Conservation (phyloP, 257 asterid species). For the Nicotiana knightiana region DNA sequence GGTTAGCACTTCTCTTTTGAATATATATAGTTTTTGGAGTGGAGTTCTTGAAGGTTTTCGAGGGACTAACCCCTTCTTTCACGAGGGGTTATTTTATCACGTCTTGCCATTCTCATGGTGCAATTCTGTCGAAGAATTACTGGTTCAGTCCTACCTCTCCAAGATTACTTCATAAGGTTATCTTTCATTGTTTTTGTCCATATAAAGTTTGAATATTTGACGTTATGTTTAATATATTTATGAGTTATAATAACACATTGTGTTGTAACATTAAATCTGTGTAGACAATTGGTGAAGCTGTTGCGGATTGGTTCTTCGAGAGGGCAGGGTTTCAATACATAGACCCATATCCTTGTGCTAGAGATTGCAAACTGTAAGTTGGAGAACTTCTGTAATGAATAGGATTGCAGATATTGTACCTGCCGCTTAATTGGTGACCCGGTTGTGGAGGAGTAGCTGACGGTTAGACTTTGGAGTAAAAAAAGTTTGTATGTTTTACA, state of each 20-base stretch:
- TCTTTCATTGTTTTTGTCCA: not conserved
- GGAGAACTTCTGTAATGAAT: not conserved
- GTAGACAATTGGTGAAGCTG: not conserved
- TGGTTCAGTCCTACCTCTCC: no score
- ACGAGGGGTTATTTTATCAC: not conserved
- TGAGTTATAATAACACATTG: not conserved
- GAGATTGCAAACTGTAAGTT: not conserved
- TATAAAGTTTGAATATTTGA: not conserved
- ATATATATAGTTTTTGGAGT: no score
- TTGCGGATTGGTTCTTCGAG: slow-evolving; percentile 3
- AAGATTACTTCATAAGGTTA: not conserved
- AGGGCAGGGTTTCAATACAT: not conserved
- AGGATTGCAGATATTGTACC: not conserved
- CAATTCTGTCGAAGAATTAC: no score
- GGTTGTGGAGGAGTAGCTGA: no score
- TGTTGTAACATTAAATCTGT: not conserved
- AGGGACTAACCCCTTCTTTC: not conserved
- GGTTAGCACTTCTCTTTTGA: not conserved
- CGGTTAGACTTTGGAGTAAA: no score
- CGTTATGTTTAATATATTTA: no score
- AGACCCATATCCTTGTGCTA: not conserved
- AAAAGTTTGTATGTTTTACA: no score
- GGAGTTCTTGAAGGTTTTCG: not conserved
- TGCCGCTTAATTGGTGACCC: no score
- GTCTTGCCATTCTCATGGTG: not conserved